Base-by-base conservation (phyloP, 345 rosid species). In the Citrus unshiu region DNA sequence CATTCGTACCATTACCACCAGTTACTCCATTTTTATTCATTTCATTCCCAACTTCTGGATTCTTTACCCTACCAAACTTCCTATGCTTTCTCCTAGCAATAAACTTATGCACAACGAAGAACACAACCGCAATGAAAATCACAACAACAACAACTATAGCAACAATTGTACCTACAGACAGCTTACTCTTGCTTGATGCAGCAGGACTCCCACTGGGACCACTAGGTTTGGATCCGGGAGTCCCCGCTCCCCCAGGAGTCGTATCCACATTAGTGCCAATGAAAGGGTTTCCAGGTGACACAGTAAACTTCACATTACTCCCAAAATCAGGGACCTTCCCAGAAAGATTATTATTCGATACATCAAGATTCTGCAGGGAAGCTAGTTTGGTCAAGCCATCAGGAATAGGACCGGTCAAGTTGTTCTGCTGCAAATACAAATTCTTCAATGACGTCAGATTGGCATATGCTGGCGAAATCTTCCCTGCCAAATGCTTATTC, bases 261-360 rank as follows among this genome's bases (percentile, higher is more conserved):
- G 78, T 65, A 75, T 64, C 63, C 46, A 64, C 43, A 32, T 49
- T 1, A 0, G 78, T 64, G n/a, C 78, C 78, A 22, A 75, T 65
- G 43, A 75, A 75, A 51, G 78, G 78, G 57, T 75, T 75, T 9
- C 98, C 98, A 0, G 90, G 84, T 9, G 82, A 74, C 68, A 77
- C 51, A 7, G 6, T 59, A 49, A 91, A 76, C 84, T 87, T 91
- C 61, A 93, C 91, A 0, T 73, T 32, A 6, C 61, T 6, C 1
- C 88, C 73, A 70, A 93, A 91, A 60, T 59, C 25, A 0, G 94
- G 97, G 34, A 90, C 68, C 5, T 43, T 71, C 6, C 98, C 95
- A 2, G 60, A 79, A 70, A 95, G 92, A 78, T 95, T 91, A 81
- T 95, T 95, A 78, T 93, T 93, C 0, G 98, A 86, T 13, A 95